phyloP scores from a whole-genome alignment of 1,284 basidiomycete genomes.

The Papiliotrema flavescens region DNA sequence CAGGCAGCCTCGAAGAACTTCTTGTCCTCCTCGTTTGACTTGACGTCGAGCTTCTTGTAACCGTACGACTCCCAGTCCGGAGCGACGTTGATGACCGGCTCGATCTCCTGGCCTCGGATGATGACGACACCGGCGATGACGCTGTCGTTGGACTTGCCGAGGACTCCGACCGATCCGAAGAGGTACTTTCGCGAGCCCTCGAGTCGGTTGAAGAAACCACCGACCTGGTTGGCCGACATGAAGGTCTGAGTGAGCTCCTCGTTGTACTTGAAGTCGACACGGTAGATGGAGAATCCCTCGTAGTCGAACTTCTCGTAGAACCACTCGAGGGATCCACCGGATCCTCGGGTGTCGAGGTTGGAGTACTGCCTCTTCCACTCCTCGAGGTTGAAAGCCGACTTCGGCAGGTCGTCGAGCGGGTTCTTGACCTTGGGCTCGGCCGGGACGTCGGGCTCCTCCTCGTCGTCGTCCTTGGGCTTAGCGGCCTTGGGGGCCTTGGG shows the following conservation, averaged over 20 bases:
- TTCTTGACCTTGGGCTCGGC: conserved; percentile 81
- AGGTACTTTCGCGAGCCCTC: conserved; percentile 93
- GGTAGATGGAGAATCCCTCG: conserved; percentile 87
- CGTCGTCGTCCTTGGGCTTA: conserved; percentile 58
- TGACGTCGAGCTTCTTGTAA: conserved; percentile 63
- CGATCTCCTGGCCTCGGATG: conserved; percentile 64
- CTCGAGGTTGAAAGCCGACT: conserved; percentile 89
- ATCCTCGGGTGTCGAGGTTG: conserved; percentile 81
- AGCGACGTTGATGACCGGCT: conserved; percentile 72
- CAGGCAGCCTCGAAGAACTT: conserved; percentile 83
- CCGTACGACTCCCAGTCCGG: conserved; percentile 87
- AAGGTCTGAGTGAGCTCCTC: conserved; percentile 86
- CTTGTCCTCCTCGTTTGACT: conserved; percentile 64
- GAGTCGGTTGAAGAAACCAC: conserved; percentile 92
- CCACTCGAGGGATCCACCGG: conserved; percentile 64
- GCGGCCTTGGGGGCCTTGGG: conserved; percentile 58
- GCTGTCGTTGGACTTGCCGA: conserved; percentile 73
- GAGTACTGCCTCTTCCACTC: conserved; percentile 98
- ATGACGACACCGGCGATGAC: conserved; percentile 78
- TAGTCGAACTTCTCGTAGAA: conserved; percentile 90
- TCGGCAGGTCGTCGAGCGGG: conserved; percentile 87
- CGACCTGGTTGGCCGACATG: conserved; percentile 82
- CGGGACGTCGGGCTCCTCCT: conserved; percentile 59
- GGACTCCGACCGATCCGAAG: conserved; percentile 88
- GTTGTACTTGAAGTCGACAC: conserved; percentile 93